These are phyloP conservation scores for Dactylellina leptospora DNA, from an alignment of 2,329 filamentous ascomycete species.

Conservation along the genomic window DNA sequence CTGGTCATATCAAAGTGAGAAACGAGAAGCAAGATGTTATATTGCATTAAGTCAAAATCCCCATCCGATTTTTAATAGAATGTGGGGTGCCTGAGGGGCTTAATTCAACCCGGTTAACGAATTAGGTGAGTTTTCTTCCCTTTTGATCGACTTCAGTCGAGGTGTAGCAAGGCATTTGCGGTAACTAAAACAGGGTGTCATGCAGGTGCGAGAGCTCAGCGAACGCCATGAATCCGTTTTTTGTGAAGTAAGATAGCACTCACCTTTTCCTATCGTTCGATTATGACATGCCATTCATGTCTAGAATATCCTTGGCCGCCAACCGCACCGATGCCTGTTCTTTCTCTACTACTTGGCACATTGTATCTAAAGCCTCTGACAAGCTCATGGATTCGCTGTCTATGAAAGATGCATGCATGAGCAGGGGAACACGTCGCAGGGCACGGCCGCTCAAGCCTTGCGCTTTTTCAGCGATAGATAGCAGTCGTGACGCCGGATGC, in stretches of 20 bases:
- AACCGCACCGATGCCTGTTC: conserved; percentile 23
- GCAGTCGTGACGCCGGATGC: conserved; percentile 55
- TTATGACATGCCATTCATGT: conserved; percentile 1
- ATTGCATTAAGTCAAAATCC: conserved; percentile 5
- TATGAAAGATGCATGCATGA: conserved; percentile 55
- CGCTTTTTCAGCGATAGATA: conserved; percentile 53
- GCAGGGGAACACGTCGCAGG: conserved; percentile 55
- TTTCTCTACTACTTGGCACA: conserved; percentile 36
- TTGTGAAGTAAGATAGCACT: not conserved
- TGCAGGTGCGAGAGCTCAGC: conserved; percentile 17
- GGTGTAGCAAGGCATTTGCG: not conserved
- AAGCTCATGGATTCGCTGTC: conserved; percentile 39
- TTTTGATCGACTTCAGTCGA: conserved; percentile 10
- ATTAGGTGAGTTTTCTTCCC: conserved; percentile 32
- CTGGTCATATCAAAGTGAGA: too few relatives aligned
- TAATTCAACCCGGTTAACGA: conserved; percentile 22
- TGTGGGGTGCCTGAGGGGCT: conserved; percentile 7
- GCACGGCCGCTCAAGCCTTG: conserved; percentile 55
- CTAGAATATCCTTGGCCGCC: conserved; percentile 2
- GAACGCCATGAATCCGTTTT: not conserved
- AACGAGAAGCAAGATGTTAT: too few relatives aligned
- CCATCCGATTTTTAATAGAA: not conserved
- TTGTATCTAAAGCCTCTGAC: conserved; percentile 32
- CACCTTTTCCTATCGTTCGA: not conserved
- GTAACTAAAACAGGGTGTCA: not conserved